These are phyloP conservation scores for Pulveroboletus sp. DNA, from an alignment of 768 basidiomycete species.

Conservation along the genomic window DNA sequence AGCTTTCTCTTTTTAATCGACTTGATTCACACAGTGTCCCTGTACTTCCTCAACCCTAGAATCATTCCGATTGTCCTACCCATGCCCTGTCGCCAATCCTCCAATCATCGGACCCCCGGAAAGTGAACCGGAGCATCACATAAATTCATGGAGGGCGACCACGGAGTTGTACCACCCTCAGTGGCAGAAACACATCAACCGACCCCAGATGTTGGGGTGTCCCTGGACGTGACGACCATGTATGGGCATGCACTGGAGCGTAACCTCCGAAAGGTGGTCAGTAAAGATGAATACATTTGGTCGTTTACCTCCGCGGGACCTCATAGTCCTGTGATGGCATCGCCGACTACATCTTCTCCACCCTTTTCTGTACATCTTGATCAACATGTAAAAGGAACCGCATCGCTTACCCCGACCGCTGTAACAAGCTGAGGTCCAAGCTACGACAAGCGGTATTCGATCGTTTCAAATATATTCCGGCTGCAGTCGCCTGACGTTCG, in stretches of 20 bases:
- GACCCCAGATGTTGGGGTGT: slow-evolving; percentile 5
- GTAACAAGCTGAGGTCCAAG: too few relatives aligned
- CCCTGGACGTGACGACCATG: slow-evolving; percentile 14
- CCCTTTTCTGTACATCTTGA: too few relatives aligned
- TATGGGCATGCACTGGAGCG: slow-evolving; percentile 22
- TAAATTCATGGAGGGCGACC: slow-evolving; percentile 63
- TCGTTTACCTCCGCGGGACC: slow-evolving; percentile 64
- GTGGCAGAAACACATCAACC: slow-evolving; percentile 35
- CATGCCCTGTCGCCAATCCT: slow-evolving; percentile 54
- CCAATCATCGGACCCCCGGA: slow-evolving; percentile 52
- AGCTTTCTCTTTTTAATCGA: slow-evolving; percentile 65
- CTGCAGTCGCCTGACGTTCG: too few relatives aligned
- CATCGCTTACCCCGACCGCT: too few relatives aligned
- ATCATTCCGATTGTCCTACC: slow-evolving; percentile 11
- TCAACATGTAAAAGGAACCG: too few relatives aligned
- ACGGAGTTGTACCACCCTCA: slow-evolving; percentile 46
- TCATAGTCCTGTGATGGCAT: slow-evolving; percentile 37
- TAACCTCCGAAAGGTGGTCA: slow-evolving; percentile 9
- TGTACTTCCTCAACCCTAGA: slow-evolving; percentile 28
- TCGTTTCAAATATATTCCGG: too few relatives aligned
- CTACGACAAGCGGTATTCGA: too few relatives aligned
- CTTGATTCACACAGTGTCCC: slow-evolving; percentile 44
- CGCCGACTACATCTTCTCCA: slow-evolving; percentile 32
- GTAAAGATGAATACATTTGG: slow-evolving; percentile 62
- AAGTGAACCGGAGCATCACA: slow-evolving; percentile 48